Conservation (phyloP, 768 basidiomycete species). For the Suillus luteus region DNA sequence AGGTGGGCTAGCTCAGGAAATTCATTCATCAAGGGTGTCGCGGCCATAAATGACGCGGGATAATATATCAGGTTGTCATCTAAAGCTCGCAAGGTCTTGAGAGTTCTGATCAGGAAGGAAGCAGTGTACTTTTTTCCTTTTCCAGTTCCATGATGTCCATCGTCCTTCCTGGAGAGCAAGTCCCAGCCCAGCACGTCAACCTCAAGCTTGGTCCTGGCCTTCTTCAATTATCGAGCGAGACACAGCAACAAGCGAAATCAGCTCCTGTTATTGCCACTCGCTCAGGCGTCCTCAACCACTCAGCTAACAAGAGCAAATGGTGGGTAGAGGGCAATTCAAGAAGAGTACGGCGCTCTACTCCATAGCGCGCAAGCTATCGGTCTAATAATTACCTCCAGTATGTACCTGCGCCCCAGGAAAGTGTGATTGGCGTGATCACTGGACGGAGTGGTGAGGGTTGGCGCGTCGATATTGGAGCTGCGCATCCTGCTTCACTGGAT, state of each 20-base stretch:
- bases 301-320: conserved; percentile 73
- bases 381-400: conserved; percentile 55
- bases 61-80: not conserved
- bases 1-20: conserved; percentile 75
- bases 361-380: not conserved
- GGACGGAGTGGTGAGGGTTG: conserved; percentile 87
- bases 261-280: conserved; percentile 58
- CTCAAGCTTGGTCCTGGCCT: conserved; percentile 89
- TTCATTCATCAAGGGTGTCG: conserved; percentile 53
- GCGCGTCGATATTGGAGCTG: conserved; percentile 91
- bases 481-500: conserved; percentile 84
- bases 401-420: conserved; percentile 85
- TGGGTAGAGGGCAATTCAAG: conserved; percentile 89
- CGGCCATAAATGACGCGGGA: conserved; percentile 25
- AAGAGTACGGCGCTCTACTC: conserved; percentile 62
- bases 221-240: conserved; percentile 44
- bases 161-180: conserved; percentile 80
- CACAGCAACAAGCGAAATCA: conserved; percentile 33
- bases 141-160: conserved; percentile 53
- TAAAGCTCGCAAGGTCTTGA: not conserved
- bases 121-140: conserved; percentile 11
- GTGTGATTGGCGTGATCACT: conserved; percentile 81
- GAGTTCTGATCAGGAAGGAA: not conserved
- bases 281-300: conserved; percentile 69
- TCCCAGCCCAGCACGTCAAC: conserved; percentile 74